Evolutionary conservation across 1,284 basidiomycete genomes (phyloP), one percentile per base, ranked within the genome.

Genomic region (Vanrija humicola): DNA sequence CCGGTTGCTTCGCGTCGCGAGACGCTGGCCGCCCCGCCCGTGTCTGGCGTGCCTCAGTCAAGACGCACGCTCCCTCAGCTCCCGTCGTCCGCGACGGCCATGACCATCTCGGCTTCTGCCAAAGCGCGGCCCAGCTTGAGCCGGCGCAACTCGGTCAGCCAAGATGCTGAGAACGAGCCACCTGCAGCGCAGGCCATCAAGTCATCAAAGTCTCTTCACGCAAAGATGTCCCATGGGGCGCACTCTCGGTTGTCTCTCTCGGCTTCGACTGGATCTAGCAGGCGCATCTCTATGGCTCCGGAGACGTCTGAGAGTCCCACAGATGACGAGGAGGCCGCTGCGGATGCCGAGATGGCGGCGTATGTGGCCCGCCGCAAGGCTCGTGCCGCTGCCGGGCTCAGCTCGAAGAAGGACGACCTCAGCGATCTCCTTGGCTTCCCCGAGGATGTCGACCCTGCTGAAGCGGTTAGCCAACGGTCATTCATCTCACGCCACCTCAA

Each of bases 321-420:
- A 0, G 90, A 94, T 61, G 95, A 98, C 60, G 96, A 98, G 63
- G 93, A 98, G 75, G 58, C 87, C 1, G 77, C 87, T 14, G 96
- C 90, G 19, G 96, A 99, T 69, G 90, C 93, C 60, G 96, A 99
- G 78, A 98, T 99, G 95, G 79, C 89, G 67, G 86, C 89, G 58
- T 98, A 97, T 74, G 91, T 98, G 58, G 83, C 85, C 63, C 83
- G 93, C 29, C 89, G 96, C 65, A 88, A 93, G 63, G 85, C 88
- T 14, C 90, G 91, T 78, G 77, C 94, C 53, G 88, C 91, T 3
- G 82, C 82, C 18, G 85, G 88, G 6, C 68, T 72, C 8, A 69
- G 65, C 39, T 67, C 68, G 52, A 85, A 83, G 40, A 89, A 89
- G 69, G 86, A 89, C 61, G 90, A 97, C 63, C 77, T 98, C 48